Percentiles rank a stretch among this genome's conserved stretches.
Conservation (phyloP, 2,329 filamentous ascomycete species). For the Anthostomella pinea region DNA sequence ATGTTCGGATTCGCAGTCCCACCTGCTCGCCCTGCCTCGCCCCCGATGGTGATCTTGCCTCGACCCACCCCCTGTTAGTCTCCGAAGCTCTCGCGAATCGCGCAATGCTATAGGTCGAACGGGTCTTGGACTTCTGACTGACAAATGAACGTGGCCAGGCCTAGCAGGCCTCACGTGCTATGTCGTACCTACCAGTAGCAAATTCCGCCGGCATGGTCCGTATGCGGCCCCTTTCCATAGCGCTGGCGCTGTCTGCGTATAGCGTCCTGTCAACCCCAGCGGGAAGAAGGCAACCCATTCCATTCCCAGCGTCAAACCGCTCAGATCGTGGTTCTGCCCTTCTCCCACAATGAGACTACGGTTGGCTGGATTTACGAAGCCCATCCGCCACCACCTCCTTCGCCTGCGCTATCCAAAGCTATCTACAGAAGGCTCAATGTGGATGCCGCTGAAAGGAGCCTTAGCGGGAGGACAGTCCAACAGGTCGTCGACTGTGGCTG, state of each 20-base stretch:
- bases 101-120: too few species aligned
- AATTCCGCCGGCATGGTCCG: too few species aligned
- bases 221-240: too few species aligned
- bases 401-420: background rate
- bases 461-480: too few species aligned
- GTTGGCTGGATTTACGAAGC: conserved; percentile 9
- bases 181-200: too few species aligned
- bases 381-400: background rate
- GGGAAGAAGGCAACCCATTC: too few species aligned
- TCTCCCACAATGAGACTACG: conserved; percentile 2
- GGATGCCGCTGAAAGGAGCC: too few species aligned
- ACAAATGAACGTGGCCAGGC: conserved; percentile 1
- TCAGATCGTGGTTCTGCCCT: background rate
- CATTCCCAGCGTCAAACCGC: too few species aligned
- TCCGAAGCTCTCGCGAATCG: conserved; percentile 9
- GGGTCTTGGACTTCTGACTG: too few species aligned
- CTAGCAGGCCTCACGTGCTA: conserved; percentile 3
- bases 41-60: conserved; percentile 11
- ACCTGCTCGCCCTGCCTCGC: conserved; percentile 9
- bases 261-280: too few species aligned
- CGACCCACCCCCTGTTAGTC: conserved; percentile 10
- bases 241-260: too few species aligned
- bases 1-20: conserved; percentile 4
- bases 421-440: conserved; percentile 1
- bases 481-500: conserved; percentile 9